phyloP scores from a whole-genome alignment of 1,284 basidiomycete genomes.

The Ustilago tritici region DNA sequence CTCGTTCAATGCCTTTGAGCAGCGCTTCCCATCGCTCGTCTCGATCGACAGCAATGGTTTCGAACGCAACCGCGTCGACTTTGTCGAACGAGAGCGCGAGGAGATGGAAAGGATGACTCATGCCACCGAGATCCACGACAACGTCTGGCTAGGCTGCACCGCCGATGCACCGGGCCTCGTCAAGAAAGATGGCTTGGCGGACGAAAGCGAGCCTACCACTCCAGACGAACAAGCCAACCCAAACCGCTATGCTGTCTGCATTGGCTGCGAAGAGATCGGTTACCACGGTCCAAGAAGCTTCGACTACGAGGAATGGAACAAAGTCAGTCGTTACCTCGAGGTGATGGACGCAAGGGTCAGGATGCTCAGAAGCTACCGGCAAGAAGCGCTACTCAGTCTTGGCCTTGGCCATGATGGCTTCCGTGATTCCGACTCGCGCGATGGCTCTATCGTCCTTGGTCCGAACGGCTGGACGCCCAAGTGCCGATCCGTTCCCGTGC shows the following conservation, averaged over 20 bases:
- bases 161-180: constrained; percentile 50
- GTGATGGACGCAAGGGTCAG: constrained; percentile 77
- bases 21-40: constrained; percentile 72
- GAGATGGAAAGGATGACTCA: constrained; percentile 89
- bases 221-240: constrained; percentile 74
- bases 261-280: constrained; percentile 80
- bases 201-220: constrained; percentile 40
- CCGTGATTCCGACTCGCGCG: constrained; percentile 26
- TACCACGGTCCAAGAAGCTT: constrained; percentile 71
- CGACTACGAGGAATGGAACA: constrained; percentile 72
- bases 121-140: constrained; percentile 80
- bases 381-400: constrained; percentile 72
- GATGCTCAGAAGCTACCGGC: constrained; percentile 75
- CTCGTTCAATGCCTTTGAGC: constrained; percentile 74
- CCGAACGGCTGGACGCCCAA: constrained; percentile 61
- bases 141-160: constrained; percentile 72
- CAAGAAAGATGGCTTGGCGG: constrained; percentile 13
- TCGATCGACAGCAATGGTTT: constrained; percentile 72
- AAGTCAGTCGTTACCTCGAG: constrained; percentile 73
- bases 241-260: constrained; percentile 81
- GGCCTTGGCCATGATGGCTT: constrained; percentile 18
- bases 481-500: constrained; percentile 29
- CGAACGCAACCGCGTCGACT: constrained; percentile 71
- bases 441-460: constrained; percentile 59
- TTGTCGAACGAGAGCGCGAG: constrained; percentile 78